phyloP scores from a whole-genome alignment of 2,329 filamentous ascomycete genomes.

The Pezizomycotina sp. region DNA sequence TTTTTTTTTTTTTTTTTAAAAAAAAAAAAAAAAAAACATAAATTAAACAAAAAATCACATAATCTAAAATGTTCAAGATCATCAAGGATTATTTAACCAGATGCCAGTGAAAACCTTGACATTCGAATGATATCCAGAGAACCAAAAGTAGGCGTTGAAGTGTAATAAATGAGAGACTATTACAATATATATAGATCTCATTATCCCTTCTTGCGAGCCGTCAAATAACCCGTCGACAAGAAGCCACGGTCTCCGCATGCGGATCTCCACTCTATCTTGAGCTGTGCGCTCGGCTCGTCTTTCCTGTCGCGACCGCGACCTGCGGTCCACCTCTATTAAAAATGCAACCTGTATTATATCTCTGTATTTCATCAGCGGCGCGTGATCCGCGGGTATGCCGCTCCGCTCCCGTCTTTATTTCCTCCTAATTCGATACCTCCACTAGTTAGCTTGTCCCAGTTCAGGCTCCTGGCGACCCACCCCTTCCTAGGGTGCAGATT shows the following conservation, averaged over 20 bases:
- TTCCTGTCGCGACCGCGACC: conserved; percentile 35
- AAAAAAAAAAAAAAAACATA: no score
- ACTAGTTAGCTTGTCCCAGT: conserved; percentile 18
- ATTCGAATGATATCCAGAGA: no score
- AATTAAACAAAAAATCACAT: no score
- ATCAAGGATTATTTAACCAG: no score
- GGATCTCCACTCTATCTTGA: conserved; percentile 76
- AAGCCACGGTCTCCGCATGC: conserved; percentile 80
- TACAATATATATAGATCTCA: no score
- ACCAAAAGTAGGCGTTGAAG: no score
- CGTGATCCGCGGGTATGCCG: conserved; percentile 26
- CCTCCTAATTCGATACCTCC: conserved; percentile 36
- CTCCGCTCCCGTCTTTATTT: conserved; percentile 31
- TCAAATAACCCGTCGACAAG: conserved; percentile 71
- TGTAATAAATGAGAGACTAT: no score
- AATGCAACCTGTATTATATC: conserved; percentile 52
- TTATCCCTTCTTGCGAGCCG: no score
- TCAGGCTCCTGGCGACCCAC: conserved; percentile 18
- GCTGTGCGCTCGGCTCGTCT: conserved; percentile 38
- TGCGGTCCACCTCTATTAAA: conserved; percentile 39
- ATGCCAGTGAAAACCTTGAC: no score
- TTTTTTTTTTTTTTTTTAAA: no score
- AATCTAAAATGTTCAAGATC: no score
- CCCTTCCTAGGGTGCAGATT: conserved; percentile 20
- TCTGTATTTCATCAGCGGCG: conserved; percentile 42